A percentile compares a stretch with the other conserved stretches of the same genome.
Conservation (phyloP, 2,329 filamentous ascomycete species). For the Aureobasidium sp. region DNA sequence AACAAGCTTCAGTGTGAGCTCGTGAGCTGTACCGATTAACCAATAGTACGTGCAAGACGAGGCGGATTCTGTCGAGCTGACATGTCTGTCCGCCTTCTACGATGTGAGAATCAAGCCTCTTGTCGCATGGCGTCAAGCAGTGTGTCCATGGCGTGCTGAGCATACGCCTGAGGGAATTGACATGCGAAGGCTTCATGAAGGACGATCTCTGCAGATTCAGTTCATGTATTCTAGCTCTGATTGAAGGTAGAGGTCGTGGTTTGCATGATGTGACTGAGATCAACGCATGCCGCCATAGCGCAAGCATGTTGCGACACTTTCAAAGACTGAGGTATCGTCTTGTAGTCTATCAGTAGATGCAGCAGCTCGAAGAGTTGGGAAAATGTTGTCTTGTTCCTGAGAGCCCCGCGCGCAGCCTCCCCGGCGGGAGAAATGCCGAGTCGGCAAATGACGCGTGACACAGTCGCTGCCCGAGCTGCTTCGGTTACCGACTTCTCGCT, state of each 20-base stretch:
- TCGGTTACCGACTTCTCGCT: neutral
- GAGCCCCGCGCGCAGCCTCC: neutral
- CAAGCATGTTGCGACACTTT: neutral
- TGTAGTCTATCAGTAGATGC: too few relatives aligned
- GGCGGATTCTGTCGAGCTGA: neutral
- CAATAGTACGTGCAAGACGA: neutral
- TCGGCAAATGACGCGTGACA: conserved; percentile 9
- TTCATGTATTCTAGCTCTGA: too few relatives aligned
- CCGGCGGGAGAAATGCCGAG: neutral
- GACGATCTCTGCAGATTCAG: neutral
- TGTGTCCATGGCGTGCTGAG: neutral
- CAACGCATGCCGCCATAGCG: neutral
- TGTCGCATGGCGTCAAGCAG: neutral
- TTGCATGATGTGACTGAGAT: neutral
- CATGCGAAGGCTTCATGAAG: neutral
- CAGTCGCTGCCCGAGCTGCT: neutral
- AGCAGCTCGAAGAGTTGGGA: neutral
- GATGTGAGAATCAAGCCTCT: neutral
- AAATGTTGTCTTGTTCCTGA: neutral
- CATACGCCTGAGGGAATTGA: neutral
- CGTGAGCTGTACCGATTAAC: neutral
- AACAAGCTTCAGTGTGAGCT: neutral
- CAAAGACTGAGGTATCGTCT: neutral
- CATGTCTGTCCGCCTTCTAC: neutral
- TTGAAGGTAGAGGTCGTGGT: neutral